A percentile compares a stretch with the other conserved stretches of the same genome.
phyloP scores from a whole-genome alignment of 148 eudicot genomes.

The Chenopodium quinoa region DNA sequence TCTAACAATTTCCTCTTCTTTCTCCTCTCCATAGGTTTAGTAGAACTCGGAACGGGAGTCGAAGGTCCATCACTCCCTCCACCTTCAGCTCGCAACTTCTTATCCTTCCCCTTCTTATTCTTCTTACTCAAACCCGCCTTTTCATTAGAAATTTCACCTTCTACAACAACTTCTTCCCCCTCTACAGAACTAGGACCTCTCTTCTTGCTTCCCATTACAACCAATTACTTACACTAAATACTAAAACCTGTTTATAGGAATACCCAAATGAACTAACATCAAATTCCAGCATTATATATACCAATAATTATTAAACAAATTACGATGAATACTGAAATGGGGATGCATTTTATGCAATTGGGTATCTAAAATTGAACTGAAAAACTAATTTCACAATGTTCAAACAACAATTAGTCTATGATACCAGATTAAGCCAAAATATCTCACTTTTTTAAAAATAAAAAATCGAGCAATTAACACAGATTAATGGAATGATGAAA shows the following conservation, averaged over 20 bases:
- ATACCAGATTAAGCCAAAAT: background rate
- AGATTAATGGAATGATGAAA: too few species aligned
- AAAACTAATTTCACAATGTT: too few species aligned
- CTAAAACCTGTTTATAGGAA: background rate
- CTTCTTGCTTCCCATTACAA: constrained; percentile 52
- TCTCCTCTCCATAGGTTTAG: constrained; percentile 67
- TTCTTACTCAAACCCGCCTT: constrained; percentile 45
- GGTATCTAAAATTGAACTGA: too few species aligned
- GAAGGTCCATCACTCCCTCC: constrained; percentile 28
- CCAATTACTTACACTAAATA: background rate
- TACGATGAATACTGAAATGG: too few species aligned
- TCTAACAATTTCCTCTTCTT: constrained; percentile 66
- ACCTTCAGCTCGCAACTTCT: constrained; percentile 22
- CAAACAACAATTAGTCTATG: too few species aligned
- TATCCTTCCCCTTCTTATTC: constrained; percentile 42
- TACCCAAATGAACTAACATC: background rate
- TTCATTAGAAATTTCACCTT: constrained; percentile 9
- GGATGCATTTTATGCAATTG: background rate
- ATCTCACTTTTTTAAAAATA: too few species aligned
- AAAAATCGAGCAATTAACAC: too few species aligned
- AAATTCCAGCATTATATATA: background rate
- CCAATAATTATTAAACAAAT: background rate
- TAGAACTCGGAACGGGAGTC: constrained; percentile 21
- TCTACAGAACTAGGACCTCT: constrained; percentile 36
- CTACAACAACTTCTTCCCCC: constrained; percentile 29